These are phyloP conservation scores for Tolypocladium capitatum DNA, from an alignment of 2,329 filamentous ascomycete species.

Conservation along the genomic window DNA sequence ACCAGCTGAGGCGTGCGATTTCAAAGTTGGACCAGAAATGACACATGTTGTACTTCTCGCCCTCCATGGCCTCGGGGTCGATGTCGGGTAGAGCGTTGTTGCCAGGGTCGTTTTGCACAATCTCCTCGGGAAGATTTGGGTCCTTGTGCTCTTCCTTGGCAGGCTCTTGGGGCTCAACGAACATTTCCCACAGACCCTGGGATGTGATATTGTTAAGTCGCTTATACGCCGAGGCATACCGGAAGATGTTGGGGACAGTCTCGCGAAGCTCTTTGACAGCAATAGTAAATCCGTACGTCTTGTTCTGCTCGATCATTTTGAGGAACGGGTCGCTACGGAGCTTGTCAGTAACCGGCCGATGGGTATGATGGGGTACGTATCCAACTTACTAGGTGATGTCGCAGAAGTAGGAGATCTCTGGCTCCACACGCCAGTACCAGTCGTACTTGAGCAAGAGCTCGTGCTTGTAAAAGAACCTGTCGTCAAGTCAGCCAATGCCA, in stretches of 20 bases:
- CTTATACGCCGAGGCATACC: slow-evolving; percentile 97
- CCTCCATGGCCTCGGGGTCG: slow-evolving; percentile 88
- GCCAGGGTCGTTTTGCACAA: slow-evolving; percentile 61
- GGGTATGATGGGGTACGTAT: not conserved
- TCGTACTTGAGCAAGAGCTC: slow-evolving; percentile 90
- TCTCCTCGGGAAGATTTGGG: slow-evolving; percentile 64
- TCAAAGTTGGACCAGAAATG: slow-evolving; percentile 99
- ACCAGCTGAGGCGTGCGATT: slow-evolving; percentile 88
- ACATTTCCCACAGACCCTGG: slow-evolving; percentile 97
- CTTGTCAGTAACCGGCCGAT: not conserved
- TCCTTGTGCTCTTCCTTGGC: slow-evolving; percentile 50
- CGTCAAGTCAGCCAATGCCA: slow-evolving; percentile 9
- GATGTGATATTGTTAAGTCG: slow-evolving; percentile 80
- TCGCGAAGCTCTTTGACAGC: slow-evolving; percentile 96
- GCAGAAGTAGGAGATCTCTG: slow-evolving; percentile 99
- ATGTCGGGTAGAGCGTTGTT: slow-evolving; percentile 62
- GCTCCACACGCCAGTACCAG: slow-evolving; percentile 99
- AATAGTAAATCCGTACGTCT: slow-evolving; percentile 98
- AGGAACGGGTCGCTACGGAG: slow-evolving; percentile 72
- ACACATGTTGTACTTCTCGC: slow-evolving; percentile 98
- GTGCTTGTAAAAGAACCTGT: slow-evolving; percentile 90
- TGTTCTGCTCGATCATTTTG: slow-evolving; percentile 86
- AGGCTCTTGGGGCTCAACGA: slow-evolving; percentile 63
- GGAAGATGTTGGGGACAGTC: slow-evolving; percentile 96
- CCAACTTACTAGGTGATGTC: slow-evolving; percentile 82